A percentile compares a stretch with the other conserved stretches of the same genome.
phyloP scores from a whole-genome alignment of 2,329 filamentous ascomycete species.

The Colletotrichum cordylinicola region DNA sequence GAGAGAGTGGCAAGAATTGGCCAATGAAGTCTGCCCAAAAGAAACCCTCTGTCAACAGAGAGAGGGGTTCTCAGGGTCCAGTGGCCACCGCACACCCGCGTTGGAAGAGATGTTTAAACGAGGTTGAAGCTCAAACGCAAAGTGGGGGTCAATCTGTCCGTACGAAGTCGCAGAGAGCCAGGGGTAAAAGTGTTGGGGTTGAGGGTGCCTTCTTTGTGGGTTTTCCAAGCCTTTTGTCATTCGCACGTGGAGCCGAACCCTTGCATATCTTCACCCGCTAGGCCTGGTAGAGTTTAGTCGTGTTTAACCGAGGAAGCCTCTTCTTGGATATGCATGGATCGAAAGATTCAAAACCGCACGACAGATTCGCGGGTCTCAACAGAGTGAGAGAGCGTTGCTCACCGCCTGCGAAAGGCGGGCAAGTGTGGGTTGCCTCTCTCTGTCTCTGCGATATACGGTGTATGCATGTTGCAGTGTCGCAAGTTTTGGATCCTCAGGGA shows the following conservation, averaged over 20 bases:
- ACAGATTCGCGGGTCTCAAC: constrained; percentile 18
- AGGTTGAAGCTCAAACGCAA: constrained; percentile 12
- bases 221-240: background rate
- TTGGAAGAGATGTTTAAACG: background rate
- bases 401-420: constrained; percentile 8
- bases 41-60: background rate
- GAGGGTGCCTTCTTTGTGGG: background rate
- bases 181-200: constrained; percentile 22
- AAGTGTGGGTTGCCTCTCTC: constrained; percentile 1
- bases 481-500: background rate
- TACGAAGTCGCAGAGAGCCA: background rate
- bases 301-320: constrained; percentile 7
- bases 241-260: constrained; percentile 14
- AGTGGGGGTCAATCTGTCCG: constrained; percentile 6
- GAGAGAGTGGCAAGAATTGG: background rate
- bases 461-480: background rate
- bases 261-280: background rate
- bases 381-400: background rate
- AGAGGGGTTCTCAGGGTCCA: constrained; percentile 5
- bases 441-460: background rate
- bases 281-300: background rate
- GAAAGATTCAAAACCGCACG: background rate
- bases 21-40: background rate
- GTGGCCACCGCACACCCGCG: background rate
- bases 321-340: background rate